Evolutionary conservation across 2,329 filamentous ascomycete species (phyloP).

Genomic region (Ophiostoma sp.): DNA sequence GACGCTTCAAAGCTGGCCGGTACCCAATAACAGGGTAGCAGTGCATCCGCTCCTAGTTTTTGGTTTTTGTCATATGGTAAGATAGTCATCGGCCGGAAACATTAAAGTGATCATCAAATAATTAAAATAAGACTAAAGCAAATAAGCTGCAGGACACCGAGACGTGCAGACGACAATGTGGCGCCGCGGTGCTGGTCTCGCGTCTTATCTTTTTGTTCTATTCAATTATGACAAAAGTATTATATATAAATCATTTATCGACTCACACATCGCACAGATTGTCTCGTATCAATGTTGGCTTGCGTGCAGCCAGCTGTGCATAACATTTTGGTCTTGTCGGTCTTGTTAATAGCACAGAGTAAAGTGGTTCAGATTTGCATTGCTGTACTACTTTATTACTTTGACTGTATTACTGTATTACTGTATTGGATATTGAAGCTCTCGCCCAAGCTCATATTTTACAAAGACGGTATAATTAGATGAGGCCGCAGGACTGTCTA

Average conservation of each 20-base stretch:
- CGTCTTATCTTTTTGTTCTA: not conserved
- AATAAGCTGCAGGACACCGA: constrained; percentile 19
- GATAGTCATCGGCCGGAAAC: not conserved
- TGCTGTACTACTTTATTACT: no score
- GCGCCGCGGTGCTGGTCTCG: constrained; percentile 11
- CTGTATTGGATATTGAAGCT: no score
- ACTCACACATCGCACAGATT: not conserved
- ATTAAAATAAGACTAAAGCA: not conserved
- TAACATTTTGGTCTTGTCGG: not conserved
- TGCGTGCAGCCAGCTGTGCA: not conserved
- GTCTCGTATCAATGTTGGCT: not conserved
- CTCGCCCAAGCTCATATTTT: no score
- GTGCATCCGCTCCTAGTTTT: no score
- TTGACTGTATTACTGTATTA: no score
- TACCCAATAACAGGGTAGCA: no score
- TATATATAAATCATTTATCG: not conserved
- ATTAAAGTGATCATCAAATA: not conserved
- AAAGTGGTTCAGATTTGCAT: no score
- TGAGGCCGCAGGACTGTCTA: not conserved
- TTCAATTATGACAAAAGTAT: no score
- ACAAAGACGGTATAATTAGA: no score
- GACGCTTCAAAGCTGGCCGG: no score
- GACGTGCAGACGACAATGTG: constrained; percentile 21
- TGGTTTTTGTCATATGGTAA: no score
- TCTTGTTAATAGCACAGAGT: not conserved